Evolutionary conservation across 2,329 filamentous ascomycete genomes (phyloP).

Genomic region (Aspergillus fructus): DNA sequence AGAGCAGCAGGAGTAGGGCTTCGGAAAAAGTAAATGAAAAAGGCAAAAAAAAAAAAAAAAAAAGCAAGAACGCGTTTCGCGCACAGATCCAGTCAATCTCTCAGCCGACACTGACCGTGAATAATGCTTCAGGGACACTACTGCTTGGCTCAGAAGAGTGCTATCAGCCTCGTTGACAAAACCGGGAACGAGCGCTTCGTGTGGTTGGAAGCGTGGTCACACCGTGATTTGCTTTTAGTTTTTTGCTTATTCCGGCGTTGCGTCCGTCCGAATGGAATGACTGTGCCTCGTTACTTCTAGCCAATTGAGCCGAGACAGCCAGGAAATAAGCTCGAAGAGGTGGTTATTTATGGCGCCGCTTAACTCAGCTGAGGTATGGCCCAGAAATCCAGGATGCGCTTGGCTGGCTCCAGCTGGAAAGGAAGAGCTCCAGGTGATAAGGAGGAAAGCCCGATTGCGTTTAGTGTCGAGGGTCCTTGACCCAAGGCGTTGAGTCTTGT

Average conservation of each 20-base stretch:
- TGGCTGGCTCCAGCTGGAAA: slow-evolving; percentile 7
- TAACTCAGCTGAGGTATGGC: slow-evolving; percentile 15
- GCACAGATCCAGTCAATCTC: slow-evolving; percentile 14
- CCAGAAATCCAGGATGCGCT: slow-evolving; percentile 7
- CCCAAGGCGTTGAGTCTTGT: slow-evolving; percentile 17
- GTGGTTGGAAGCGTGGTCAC: slow-evolving; percentile 8
- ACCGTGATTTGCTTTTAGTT: slow-evolving; percentile 10
- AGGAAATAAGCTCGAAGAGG: slow-evolving; percentile 9
- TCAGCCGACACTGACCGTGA: slow-evolving; percentile 10
- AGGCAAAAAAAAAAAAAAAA: slow-evolving; percentile 2
- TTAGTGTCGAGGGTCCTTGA: slow-evolving; percentile 21
- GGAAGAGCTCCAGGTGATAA: slow-evolving; percentile 10
- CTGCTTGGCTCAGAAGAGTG: neutral
- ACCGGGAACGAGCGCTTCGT: slow-evolving; percentile 7
- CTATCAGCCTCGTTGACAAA: slow-evolving; percentile 10
- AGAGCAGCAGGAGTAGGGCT: slow-evolving; percentile 6
- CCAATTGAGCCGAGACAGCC: slow-evolving; percentile 14
- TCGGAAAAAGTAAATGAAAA: neutral
- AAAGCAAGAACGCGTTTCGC: slow-evolving; percentile 5
- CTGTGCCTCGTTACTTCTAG: slow-evolving; percentile 12
- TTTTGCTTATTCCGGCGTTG: slow-evolving; percentile 4
- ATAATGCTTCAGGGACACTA: neutral
- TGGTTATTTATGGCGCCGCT: slow-evolving; percentile 8
- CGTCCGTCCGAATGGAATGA: slow-evolving; percentile 5
- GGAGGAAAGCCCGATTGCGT: slow-evolving; percentile 21